These are phyloP conservation scores for Yarrowia alimentaria DNA, from an alignment of 805 yeast genomes.

Conservation along the genomic window DNA sequence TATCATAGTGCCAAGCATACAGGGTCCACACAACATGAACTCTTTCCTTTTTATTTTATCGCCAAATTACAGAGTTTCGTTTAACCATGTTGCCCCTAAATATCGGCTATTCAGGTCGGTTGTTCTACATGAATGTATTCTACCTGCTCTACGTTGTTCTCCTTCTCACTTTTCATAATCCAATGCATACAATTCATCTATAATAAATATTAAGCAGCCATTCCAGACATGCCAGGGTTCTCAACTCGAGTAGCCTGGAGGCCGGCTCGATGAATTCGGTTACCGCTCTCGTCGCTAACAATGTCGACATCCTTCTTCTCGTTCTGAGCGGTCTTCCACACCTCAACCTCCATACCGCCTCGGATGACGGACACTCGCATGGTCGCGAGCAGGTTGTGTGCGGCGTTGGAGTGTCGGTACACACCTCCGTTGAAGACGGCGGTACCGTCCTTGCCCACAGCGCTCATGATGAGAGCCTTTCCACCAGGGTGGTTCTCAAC, in stretches of 20 bases:
- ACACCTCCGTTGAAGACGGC: constrained; percentile 95
- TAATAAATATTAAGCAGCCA: constrained; percentile 49
- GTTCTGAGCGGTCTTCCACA: constrained; percentile 71
- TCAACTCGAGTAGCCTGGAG: constrained; percentile 53
- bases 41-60: too few relatives aligned
- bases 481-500: constrained; percentile 96
- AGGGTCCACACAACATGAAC: too few relatives aligned
- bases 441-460: constrained; percentile 92
- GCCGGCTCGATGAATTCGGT: constrained; percentile 58
- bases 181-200: too few relatives aligned
- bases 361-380: constrained; percentile 89
- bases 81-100: too few relatives aligned
- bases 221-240: constrained; percentile 52
- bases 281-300: constrained; percentile 54
- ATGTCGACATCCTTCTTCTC: constrained; percentile 64
- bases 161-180: too few relatives aligned
- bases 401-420: constrained; percentile 89
- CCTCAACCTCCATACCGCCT: constrained; percentile 76
- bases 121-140: too few relatives aligned
- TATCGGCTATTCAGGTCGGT: too few relatives aligned
- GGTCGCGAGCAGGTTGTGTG: constrained; percentile 83
- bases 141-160: too few relatives aligned
- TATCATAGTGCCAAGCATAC: too few relatives aligned
- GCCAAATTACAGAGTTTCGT: too few relatives aligned
- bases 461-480: constrained; percentile 66